Percentiles rank a stretch among this genome's conserved stretches.
phyloP scores from a whole-genome alignment of 2,329 filamentous ascomycete genomes.

The Microdochium trichocladiopsis region DNA sequence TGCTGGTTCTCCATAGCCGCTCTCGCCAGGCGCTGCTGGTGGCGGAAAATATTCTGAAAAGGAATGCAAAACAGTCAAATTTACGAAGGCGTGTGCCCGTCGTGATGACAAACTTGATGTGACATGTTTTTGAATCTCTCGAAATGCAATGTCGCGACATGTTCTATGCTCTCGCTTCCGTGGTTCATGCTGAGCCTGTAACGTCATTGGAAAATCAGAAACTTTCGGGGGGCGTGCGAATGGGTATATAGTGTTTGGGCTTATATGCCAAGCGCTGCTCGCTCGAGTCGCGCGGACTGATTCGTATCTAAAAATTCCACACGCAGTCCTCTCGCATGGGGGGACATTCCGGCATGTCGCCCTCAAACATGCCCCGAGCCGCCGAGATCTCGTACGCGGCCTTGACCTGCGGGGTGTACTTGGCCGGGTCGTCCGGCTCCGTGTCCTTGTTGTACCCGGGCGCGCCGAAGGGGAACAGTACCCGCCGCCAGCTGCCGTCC shows the following conservation, averaged over 20 bases:
- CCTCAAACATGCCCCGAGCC: slow-evolving; percentile 60
- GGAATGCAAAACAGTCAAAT: not conserved
- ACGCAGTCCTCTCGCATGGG: slow-evolving; percentile 69
- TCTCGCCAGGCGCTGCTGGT: not conserved
- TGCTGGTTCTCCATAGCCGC: not conserved
- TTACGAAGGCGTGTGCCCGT: not conserved
- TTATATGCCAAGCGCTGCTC: not conserved
- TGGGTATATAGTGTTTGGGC: not conserved
- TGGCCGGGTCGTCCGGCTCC: slow-evolving; percentile 40
- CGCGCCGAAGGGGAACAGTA: slow-evolving; percentile 69
- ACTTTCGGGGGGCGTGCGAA: too few species aligned
- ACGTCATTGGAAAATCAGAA: too few species aligned
- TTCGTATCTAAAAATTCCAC: slow-evolving; percentile 60
- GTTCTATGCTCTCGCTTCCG: too few species aligned
- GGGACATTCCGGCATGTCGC: slow-evolving; percentile 70
- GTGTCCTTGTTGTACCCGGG: slow-evolving; percentile 58
- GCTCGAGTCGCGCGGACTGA: not conserved
- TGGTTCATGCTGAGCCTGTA: too few species aligned
- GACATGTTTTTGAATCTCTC: too few species aligned
- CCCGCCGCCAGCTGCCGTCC: slow-evolving; percentile 52
- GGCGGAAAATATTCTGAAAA: not conserved
- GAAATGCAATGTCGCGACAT: too few species aligned
- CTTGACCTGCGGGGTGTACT: slow-evolving; percentile 53
- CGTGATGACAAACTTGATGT: not conserved
- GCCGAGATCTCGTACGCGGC: slow-evolving; percentile 58